phyloP scores from a whole-genome alignment of 2,329 filamentous ascomycete species.

The Aspergillus puulaauensis region DNA sequence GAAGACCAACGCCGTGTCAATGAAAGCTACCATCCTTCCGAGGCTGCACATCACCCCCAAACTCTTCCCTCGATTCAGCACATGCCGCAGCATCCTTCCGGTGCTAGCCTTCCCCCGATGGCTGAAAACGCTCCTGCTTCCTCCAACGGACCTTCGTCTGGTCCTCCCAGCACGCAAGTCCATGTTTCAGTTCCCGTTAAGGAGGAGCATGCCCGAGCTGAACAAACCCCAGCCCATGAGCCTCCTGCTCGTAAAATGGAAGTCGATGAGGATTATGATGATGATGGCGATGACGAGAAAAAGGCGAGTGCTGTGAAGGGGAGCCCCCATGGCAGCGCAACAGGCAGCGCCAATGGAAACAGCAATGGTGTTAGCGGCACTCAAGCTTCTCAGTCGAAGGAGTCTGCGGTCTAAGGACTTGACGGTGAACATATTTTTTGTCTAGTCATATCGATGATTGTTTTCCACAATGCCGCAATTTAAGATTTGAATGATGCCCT shows the following conservation, averaged over 20 bases:
- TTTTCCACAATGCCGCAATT: neutral
- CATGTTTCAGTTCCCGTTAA: conserved; percentile 56
- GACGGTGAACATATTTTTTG: neutral
- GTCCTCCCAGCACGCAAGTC: conserved; percentile 48
- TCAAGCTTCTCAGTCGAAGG: conserved; percentile 33
- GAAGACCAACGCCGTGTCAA: conserved; percentile 69
- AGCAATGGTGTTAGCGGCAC: conserved; percentile 28
- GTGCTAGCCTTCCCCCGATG: conserved; percentile 59
- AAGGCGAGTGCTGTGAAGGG: conserved; percentile 37
- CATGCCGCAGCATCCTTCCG: conserved; percentile 47
- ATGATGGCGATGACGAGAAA: conserved; percentile 83
- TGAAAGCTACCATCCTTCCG: conserved; percentile 85
- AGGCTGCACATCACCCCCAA: conserved; percentile 82
- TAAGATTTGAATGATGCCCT: conserved; percentile 13
- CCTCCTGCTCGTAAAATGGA: conserved; percentile 94
- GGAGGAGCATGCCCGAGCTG: conserved; percentile 55
- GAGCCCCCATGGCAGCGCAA: conserved; percentile 33
- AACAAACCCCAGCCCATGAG: conserved; percentile 63
- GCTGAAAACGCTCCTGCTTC: conserved; percentile 44
- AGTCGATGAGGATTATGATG: conserved; percentile 95
- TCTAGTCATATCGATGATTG: neutral
- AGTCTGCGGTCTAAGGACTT: conserved; percentile 26
- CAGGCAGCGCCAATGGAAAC: conserved; percentile 27
- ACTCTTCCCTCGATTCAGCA: conserved; percentile 54
- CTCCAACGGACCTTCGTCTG: conserved; percentile 44